Evolutionary conservation across 1,284 basidiomycete species (phyloP).

Genomic region (Trichosporon asahii): DNA sequence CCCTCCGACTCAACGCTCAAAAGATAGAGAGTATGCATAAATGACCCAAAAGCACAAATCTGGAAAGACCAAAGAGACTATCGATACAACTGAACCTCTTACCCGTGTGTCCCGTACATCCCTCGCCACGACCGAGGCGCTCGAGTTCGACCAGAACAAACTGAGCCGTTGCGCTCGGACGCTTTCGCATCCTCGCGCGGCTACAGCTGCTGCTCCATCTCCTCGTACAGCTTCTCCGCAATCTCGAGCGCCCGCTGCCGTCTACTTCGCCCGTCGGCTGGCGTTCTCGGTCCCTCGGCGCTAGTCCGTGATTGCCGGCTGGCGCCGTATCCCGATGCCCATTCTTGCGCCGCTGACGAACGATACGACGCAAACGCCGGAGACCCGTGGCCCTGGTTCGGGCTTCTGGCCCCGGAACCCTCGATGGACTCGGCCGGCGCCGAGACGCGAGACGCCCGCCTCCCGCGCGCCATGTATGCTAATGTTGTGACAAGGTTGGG

Average conservation of each 20-base stretch:
- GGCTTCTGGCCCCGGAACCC: not conserved
- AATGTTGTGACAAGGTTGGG: not conserved
- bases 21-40: not conserved
- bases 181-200: not conserved
- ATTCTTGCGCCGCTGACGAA: not conserved
- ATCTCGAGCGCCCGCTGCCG: conserved; percentile 20
- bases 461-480: not conserved
- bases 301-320: not conserved
- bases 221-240: conserved; percentile 25
- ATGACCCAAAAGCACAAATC: not conserved
- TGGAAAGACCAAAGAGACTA: not conserved
- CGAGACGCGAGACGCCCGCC: not conserved
- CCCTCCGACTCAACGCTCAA: not conserved
- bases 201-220: conserved; percentile 20
- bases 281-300: not conserved
- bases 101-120: no score
- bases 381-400: not conserved
- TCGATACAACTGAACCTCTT: not conserved
- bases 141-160: no score
- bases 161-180: no score
- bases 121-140: no score
- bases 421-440: not conserved
- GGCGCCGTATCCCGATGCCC: not conserved
- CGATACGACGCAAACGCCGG: not conserved
- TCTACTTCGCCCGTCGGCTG: conserved; percentile 12